Base-by-base conservation (phyloP, 1,284 basidiomycete species). In the Rhodotorula sp. region DNA sequence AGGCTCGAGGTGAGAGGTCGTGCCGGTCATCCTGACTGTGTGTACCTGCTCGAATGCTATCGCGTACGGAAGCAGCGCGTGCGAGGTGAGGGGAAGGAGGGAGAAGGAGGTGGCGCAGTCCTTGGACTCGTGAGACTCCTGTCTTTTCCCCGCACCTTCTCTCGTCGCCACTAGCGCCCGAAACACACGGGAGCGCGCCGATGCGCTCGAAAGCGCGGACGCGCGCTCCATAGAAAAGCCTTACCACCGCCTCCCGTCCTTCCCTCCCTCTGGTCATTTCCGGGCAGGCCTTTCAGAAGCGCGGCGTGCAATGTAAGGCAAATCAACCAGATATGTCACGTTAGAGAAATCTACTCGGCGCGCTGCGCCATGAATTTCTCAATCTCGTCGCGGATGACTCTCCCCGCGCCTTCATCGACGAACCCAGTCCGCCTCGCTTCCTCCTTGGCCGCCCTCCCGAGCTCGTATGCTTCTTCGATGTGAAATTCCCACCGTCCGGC, bases 401-500 rank as follows among this genome's bases (percentile, higher is more conserved):
- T 39, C 1, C 64, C 75, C 31, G 75, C 72, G 16, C 56, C 48
- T 52, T 76, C 72, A 14, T 70, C 70, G 15, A 47, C 62, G n/a
- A 70, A 74, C 39, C 72, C 72, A 1, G 12, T 18, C 64, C 56
- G 21, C 49, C 72, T 65, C 57, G 68, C 68, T 21, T 59, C 46
- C 26, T 67, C 68, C 62, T 76, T 74, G 3, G 58, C 67, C 20
- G 46, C 68, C 15, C 62, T 10, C 1, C 75, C 75, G 26, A 47
- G 58, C 62, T 70, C 72, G 46, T 67, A 68, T 34, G 75, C 72
- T 29, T 74, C 72, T 6, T 68, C 62, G 46, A 76, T 65, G 47
- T 76, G 72, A 12, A 72, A 58, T 59, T 72, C 62, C 75, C 75
- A 74, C 18, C 73, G 34, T 2, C 72, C 72, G 3, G 72, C 75